Percentiles rank a stretch among this genome's conserved stretches.
These are phyloP conservation scores for Hericium coralloides DNA, from an alignment of 768 basidiomycete species.

Conservation along the genomic window DNA sequence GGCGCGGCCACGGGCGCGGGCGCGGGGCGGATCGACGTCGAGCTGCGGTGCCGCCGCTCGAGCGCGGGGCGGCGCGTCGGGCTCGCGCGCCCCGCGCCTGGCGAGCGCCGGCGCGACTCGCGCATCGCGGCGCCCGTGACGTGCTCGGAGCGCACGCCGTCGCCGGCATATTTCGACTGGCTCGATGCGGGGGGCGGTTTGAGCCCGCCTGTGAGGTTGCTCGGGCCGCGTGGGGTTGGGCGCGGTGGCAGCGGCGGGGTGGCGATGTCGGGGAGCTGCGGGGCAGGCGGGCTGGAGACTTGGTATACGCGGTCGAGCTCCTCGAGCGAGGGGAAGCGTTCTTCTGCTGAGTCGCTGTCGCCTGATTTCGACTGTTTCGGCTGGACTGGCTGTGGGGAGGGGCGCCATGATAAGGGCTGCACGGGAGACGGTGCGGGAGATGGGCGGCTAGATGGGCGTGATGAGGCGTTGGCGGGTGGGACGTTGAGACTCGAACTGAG, in stretches of 20 bases:
- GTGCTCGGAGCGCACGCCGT: conserved; percentile 47
- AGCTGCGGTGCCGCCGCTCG: conserved; percentile 40
- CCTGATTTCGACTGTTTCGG: conserved; percentile 13
- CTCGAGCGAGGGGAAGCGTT: conserved; percentile 82
- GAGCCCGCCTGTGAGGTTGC: conserved; percentile 2
- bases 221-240: not conserved
- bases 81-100: conserved; percentile 5
- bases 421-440: conserved; percentile 8
- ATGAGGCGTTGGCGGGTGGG: conserved; percentile 5
- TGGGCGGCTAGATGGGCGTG: conserved; percentile 1
- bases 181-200: not conserved
- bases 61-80: conserved; percentile 33
- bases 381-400: conserved; percentile 5
- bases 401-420: conserved; percentile 8
- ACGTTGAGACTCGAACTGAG: conserved; percentile 2
- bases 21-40: conserved; percentile 16
- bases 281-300: not conserved
- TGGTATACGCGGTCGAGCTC: conserved; percentile 49
- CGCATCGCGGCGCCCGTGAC: conserved; percentile 47
- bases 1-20: conserved; percentile 4
- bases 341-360: conserved; percentile 45
- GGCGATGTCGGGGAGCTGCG: not conserved
- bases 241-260: conserved; percentile 22
- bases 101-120: conserved; percentile 19
- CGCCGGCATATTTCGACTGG: conserved; percentile 8